phyloP scores from a whole-genome alignment of 257 asterid species.

The Ocimum tenuiflorum region DNA sequence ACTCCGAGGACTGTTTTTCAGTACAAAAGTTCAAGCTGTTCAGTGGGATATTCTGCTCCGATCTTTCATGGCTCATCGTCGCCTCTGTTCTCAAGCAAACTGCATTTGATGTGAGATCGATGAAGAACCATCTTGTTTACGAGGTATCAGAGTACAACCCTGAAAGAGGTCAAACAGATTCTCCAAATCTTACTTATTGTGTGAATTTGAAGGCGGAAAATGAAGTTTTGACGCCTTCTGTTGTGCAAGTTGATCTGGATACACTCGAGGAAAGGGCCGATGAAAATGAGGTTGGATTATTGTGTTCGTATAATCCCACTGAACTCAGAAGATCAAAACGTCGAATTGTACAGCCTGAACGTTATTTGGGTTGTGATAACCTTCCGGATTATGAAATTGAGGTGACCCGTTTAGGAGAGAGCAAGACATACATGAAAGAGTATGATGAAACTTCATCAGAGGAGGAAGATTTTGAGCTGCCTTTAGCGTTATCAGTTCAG shows the following conservation, averaged over 20 bases:
- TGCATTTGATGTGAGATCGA: constrained; percentile 52
- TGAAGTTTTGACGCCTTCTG: constrained; percentile 36
- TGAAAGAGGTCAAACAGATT: constrained; percentile 15
- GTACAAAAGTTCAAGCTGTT: constrained; percentile 48
- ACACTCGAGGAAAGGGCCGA: constrained; percentile 19
- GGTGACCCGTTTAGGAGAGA: constrained; percentile 58
- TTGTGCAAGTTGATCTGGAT: constrained; percentile 29
- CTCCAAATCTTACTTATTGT: constrained; percentile 23
- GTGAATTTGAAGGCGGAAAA: constrained; percentile 63
- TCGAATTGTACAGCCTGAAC: constrained; percentile 60
- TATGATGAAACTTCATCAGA: constrained; percentile 30
- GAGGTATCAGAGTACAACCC: constrained; percentile 41
- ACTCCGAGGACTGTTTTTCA: constrained; percentile 62
- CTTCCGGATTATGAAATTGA: constrained; percentile 60
- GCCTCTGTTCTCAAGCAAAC: constrained; percentile 53
- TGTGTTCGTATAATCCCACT: constrained; percentile 30
- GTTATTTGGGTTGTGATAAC: constrained; percentile 61
- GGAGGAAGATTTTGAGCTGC: constrained; percentile 36
- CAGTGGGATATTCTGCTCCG: constrained; percentile 54
- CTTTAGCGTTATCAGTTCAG: constrained; percentile 66
- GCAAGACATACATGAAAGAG: constrained; percentile 39
- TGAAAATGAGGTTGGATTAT: constrained; percentile 29
- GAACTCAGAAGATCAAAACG: constrained; percentile 80
- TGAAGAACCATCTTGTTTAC: constrained; percentile 53
- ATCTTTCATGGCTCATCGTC: constrained; percentile 68